Conservation (phyloP, 306 rosid genomes). For the Astragalus membranaceus region DNA sequence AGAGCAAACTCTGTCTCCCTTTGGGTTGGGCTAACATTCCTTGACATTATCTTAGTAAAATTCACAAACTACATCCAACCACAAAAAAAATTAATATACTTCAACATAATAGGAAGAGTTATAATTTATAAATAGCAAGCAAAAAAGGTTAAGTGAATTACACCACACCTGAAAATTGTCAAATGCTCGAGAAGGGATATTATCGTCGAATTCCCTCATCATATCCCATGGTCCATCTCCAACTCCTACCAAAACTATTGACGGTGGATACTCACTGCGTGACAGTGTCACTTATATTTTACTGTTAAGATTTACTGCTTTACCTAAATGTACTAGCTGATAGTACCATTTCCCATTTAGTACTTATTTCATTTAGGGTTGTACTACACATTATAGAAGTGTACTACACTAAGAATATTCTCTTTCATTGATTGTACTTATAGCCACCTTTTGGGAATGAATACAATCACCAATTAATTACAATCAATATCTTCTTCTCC, state of each 20-base stretch:
- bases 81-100: background rate
- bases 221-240: conserved; percentile 94
- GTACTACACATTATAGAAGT: no score
- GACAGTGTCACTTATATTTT: no score
- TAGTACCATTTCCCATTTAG: no score
- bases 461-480: no score
- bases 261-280: conserved; percentile 64
- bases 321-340: no score
- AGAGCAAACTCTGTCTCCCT: conserved; percentile 64
- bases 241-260: conserved; percentile 75
- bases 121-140: background rate
- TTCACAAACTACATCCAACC: conserved; percentile 58
- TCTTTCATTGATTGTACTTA: no score
- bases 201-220: conserved; percentile 79
- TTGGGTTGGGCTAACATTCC: conserved; percentile 33
- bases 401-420: no score
- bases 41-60: conserved; percentile 62
- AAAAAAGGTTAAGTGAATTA: background rate
- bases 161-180: conserved; percentile 72
- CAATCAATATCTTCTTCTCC: no score
- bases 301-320: no score
- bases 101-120: conserved; percentile 5
- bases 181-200: conserved; percentile 66
- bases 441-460: no score
- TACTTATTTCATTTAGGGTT: no score